phyloP scores from a whole-genome alignment of 2,329 filamentous ascomycete species.

The Purpureocillium takamizusanense region DNA sequence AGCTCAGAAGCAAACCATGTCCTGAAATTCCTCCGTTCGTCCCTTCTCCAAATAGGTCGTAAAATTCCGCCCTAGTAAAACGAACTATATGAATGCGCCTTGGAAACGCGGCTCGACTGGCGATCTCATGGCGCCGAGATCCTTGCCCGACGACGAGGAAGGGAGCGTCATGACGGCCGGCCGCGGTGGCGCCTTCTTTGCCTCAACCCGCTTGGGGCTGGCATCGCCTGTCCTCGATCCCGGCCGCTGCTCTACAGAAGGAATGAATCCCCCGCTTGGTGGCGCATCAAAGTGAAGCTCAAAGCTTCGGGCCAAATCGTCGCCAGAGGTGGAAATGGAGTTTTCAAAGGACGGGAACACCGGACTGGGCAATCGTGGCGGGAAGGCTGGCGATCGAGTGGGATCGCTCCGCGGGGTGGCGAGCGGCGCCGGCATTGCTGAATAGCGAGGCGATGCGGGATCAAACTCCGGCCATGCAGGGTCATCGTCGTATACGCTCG shows the following conservation, averaged over 20 bases:
- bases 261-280: background rate
- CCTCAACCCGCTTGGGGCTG: constrained; percentile 17
- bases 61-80: no score
- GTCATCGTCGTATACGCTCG: background rate
- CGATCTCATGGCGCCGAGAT: background rate
- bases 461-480: constrained; percentile 15
- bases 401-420: constrained; percentile 11
- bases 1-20: no score
- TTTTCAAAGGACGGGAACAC: constrained; percentile 25
- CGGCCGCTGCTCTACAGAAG: constrained; percentile 9
- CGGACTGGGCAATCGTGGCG: constrained; percentile 25
- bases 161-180: constrained; percentile 20
- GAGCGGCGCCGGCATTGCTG: constrained; percentile 25
- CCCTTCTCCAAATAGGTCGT: no score
- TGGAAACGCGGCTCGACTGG: background rate
- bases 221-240: background rate
- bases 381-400: constrained; percentile 5
- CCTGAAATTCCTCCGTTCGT: no score
- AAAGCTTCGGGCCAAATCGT: constrained; percentile 20
- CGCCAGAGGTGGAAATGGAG: constrained; percentile 22
- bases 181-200: constrained; percentile 21
- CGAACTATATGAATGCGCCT: background rate
- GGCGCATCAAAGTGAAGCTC: constrained; percentile 14
- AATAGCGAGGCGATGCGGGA: constrained; percentile 16
- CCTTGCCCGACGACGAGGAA: constrained; percentile 7